Evolutionary conservation across 768 basidiomycete species (phyloP).

Genomic region (Termitomyces sp.): DNA sequence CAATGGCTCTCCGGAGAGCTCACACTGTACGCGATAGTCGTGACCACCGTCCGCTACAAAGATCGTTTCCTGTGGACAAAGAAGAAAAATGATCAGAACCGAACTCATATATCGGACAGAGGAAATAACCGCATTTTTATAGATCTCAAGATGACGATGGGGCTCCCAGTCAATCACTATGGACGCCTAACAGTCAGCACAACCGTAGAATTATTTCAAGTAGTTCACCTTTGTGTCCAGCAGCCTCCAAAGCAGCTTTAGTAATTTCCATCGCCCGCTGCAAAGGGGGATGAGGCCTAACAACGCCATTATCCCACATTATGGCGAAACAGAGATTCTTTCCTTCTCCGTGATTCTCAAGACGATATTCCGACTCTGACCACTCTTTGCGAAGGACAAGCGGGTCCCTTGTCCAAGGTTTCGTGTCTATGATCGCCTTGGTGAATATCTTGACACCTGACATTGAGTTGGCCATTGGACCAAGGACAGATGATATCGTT

Average conservation of each 20-base stretch:
- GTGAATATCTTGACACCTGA: conserved; percentile 53
- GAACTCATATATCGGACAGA: not conserved
- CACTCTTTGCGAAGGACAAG: conserved; percentile 44
- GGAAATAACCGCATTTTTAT: conserved; percentile 33
- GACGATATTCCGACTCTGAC: conserved; percentile 39
- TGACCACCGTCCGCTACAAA: conserved; percentile 48
- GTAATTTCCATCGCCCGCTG: conserved; percentile 46
- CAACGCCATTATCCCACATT: conserved; percentile 47
- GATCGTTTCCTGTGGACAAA: conserved; percentile 37
- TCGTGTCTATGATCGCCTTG: conserved; percentile 42
- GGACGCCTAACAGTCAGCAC: conserved; percentile 1
- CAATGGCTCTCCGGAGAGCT: conserved; percentile 52
- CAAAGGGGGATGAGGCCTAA: conserved; percentile 49
- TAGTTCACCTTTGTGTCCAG: conserved; percentile 43
- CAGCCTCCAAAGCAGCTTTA: conserved; percentile 40
- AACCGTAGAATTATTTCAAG: not conserved
- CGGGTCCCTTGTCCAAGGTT: conserved; percentile 59
- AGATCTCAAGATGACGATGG: conserved; percentile 49
- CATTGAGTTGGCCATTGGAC: conserved; percentile 50
- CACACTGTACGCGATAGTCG: conserved; percentile 43
- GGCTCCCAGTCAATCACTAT: conserved; percentile 67
- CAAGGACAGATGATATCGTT: conserved; percentile 51
- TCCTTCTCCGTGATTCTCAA: conserved; percentile 44
- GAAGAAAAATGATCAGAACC: conserved; percentile 6
- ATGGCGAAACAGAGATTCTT: conserved; percentile 45